Evolutionary conservation across 2,329 filamentous ascomycete genomes (phyloP).

Genomic region (Colletotrichum theobromicola): DNA sequence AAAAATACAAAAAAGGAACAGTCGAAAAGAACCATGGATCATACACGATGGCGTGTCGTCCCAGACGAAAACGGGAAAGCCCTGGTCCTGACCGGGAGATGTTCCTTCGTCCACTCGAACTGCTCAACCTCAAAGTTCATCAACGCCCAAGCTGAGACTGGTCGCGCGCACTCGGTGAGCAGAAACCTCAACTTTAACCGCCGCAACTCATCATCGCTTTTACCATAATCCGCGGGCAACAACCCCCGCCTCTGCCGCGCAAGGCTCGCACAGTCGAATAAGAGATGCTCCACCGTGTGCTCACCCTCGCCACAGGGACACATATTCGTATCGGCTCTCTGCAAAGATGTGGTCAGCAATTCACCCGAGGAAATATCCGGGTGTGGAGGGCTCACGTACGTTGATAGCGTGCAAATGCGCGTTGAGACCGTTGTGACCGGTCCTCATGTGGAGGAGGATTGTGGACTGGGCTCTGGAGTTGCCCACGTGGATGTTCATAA

Average conservation of each 20-base stretch:
- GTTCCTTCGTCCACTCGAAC: not conserved
- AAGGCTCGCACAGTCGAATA: not conserved
- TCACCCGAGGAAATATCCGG: not conserved
- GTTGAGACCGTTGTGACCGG: not conserved
- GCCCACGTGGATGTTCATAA: not conserved
- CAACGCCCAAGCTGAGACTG: not conserved
- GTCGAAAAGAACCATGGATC: too few species aligned
- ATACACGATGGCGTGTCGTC: not conserved
- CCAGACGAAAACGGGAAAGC: not conserved
- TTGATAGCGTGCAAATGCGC: not conserved
- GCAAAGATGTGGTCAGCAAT: not conserved
- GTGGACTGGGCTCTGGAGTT: not conserved
- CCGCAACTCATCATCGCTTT: not conserved
- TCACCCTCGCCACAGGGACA: not conserved
- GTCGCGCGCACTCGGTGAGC: not conserved
- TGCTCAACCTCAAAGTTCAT: not conserved
- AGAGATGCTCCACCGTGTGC: not conserved
- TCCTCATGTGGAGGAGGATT: not conserved
- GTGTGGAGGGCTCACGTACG: not conserved
- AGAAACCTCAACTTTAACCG: not conserved
- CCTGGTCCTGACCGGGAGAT: not conserved
- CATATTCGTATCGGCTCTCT: not conserved
- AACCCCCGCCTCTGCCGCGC: not conserved
- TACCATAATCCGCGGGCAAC: not conserved
- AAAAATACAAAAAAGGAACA: too few species aligned